These are phyloP conservation scores for Rhodofomes roseus DNA, from an alignment of 1,284 basidiomycete species.

Conservation along the genomic window DNA sequence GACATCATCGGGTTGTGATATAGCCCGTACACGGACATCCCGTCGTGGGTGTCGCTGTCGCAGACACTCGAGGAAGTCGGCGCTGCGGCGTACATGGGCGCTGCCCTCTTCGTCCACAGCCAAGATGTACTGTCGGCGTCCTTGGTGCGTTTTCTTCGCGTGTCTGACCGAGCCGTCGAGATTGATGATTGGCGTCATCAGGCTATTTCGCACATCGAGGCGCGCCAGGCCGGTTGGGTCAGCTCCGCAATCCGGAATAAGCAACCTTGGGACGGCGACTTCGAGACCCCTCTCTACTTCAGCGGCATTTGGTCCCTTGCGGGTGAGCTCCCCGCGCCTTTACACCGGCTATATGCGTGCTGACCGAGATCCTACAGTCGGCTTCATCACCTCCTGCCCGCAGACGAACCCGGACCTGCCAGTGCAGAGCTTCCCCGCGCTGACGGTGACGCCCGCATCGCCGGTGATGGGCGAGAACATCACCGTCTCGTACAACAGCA, in stretches of 20 bases:
- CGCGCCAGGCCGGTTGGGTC: conserved; percentile 51
- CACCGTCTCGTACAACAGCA: conserved; percentile 21
- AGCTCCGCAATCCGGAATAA: conserved; percentile 40
- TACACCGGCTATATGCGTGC: neutral
- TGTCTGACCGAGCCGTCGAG: too few species aligned
- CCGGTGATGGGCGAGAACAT: conserved; percentile 24
- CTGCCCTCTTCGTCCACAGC: conserved; percentile 25
- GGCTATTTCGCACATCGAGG: conserved; percentile 41
- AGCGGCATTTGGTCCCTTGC: conserved; percentile 32
- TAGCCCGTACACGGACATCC: conserved; percentile 43
- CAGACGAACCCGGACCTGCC: conserved; percentile 35
- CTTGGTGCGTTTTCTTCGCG: neutral
- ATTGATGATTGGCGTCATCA: too few species aligned
- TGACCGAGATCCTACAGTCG: conserved; percentile 5
- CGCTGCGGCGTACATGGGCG: conserved; percentile 48
- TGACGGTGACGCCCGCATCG: conserved; percentile 23
- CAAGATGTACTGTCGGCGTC: conserved; percentile 14
- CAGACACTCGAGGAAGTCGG: conserved; percentile 54
- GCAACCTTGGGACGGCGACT: conserved; percentile 53
- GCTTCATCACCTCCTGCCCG: conserved; percentile 33
- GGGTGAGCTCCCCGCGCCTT: conserved; percentile 7
- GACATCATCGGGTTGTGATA: neutral
- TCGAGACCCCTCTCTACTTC: conserved; percentile 47
- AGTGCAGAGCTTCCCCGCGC: conserved; percentile 35
- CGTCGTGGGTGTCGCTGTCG: conserved; percentile 46